These are phyloP conservation scores for Rhodotorula sp. DNA, from an alignment of 1,284 basidiomycete species.

Conservation along the genomic window DNA sequence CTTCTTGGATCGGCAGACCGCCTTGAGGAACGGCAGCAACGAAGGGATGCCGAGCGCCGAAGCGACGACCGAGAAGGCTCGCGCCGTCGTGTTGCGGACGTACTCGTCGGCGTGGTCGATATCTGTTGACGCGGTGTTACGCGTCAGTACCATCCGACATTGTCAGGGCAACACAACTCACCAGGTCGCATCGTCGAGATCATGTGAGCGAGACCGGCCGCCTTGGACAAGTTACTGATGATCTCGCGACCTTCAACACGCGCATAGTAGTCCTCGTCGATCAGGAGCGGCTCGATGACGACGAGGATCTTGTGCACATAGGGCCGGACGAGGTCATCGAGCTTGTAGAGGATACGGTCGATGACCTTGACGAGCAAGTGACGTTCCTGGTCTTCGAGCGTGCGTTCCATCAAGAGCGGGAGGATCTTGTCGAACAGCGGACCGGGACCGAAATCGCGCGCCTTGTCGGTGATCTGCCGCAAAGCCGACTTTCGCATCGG, in stretches of 20 bases:
- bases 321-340: slow-evolving; percentile 96
- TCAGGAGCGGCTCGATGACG: slow-evolving; percentile 97
- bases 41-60: slow-evolving; percentile 97
- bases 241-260: slow-evolving; percentile 99
- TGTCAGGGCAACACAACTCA: not conserved
- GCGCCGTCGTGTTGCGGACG: slow-evolving; percentile 96
- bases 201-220: slow-evolving; percentile 98
- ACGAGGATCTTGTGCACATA: slow-evolving; percentile 99
- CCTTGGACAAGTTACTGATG: slow-evolving; percentile 97
- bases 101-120: slow-evolving; percentile 99
- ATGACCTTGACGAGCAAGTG: slow-evolving; percentile 99
- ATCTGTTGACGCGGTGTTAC: slow-evolving; percentile 54
- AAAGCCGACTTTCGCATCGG: slow-evolving; percentile 97
- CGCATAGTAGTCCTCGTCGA: slow-evolving; percentile 99
- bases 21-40: slow-evolving; percentile 94
- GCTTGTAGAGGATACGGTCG: slow-evolving; percentile 96
- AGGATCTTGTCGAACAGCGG: slow-evolving; percentile 99
- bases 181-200: slow-evolving; percentile 97
- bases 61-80: slow-evolving; percentile 98
- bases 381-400: slow-evolving; percentile 96
- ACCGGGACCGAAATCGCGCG: slow-evolving; percentile 95
- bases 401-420: slow-evolving; percentile 97
- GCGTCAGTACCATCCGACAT: not conserved
- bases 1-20: slow-evolving; percentile 97
- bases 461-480: slow-evolving; percentile 98